Conservation (phyloP, 495 filamentous ascomycete genomes). For the Aspergillus funiculosus region DNA sequence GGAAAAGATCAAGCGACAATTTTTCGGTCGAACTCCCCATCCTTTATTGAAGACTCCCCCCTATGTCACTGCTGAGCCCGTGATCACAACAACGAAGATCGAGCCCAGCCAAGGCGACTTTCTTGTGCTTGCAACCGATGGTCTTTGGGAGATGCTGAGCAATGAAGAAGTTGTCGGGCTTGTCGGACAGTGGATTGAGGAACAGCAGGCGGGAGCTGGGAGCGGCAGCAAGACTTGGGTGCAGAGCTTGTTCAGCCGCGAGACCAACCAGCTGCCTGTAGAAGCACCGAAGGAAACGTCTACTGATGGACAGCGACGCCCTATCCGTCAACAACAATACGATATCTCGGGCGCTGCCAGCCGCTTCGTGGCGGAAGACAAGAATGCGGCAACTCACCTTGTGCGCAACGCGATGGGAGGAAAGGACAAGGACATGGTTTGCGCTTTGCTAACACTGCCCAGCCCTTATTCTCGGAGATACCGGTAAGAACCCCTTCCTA, state of each 20-base stretch:
- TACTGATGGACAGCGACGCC: conserved; percentile 52
- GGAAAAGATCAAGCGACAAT: conserved; percentile 70
- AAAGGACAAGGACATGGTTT: conserved; percentile 88
- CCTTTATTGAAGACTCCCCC: conserved; percentile 81
- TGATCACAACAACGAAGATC: conserved; percentile 92
- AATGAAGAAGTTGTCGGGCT: conserved; percentile 98
- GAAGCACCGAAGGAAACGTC: conserved; percentile 48
- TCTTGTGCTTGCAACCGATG: conserved; percentile 93
- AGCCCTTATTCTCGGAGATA: conserved; percentile 87
- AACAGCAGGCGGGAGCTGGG: conserved; percentile 48
- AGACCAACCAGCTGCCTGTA: conserved; percentile 47
- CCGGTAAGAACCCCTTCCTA: conserved; percentile 49
- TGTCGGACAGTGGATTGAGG: conserved; percentile 93
- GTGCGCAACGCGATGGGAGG: conserved; percentile 94
- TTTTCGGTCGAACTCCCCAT: conserved; percentile 73
- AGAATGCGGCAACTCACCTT: conserved; percentile 93
- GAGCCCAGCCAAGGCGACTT: conserved; percentile 90
- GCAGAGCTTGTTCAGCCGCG: conserved; percentile 45
- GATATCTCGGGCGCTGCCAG: conserved; percentile 61
- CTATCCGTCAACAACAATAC: conserved; percentile 82
- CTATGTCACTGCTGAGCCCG: conserved; percentile 94
- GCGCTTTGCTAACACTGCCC: conserved; percentile 84
- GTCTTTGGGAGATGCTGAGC: conserved; percentile 98
- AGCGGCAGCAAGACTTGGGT: conserved; percentile 42
- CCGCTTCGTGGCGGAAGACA: conserved; percentile 89